Base-by-base conservation (phyloP, 1,139 yeast species). In the Ogataea hybrid region DNA sequence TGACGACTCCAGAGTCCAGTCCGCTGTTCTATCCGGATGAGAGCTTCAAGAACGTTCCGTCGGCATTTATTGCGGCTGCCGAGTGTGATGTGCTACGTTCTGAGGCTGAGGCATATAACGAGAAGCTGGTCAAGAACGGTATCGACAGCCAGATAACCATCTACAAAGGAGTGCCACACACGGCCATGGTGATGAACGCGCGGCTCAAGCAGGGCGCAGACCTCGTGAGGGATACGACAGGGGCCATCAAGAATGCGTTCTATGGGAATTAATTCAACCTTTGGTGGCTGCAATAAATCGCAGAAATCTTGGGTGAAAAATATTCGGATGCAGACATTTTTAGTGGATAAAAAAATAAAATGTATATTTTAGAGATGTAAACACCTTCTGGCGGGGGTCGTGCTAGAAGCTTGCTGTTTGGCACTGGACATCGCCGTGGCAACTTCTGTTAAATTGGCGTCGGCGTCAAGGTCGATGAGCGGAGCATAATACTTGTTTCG, bases 141-240 rank as follows among this genome's bases (percentile, higher is more conserved):
- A 61, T 71, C 16, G 51, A 54, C 2, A 61, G 70, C 23, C 56
- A 56, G 17, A 54, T 71, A 10, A 59, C 54, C 9, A 56, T 71
- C 25, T 72, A 70, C 48, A 59, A 63, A 27, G 75, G 76, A 3
- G 65, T 71, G 42, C 77, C 77, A 2, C 78, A 73, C 49, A 67
- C 75, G 9, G 71, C 69, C 14, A 70, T 72, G 75, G 75, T 67
- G 21, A 71, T 73, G 76, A 72, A 70, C 48, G 71, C 57, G 4
- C 21, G 29, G 12, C 56, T 71, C 43, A 59, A 63, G 7, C 70
- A 70, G 47, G 77, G 77, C 10, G 63, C 58, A 39, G 58, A 61
- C 15, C 54, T 70, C 37, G 65, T 71, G 12, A 32, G 41, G 15
- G 49, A 47, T 9, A 37, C 49, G n/a, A 59, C 66, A 5, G 39